Evolutionary conservation across 2,329 filamentous ascomycete species (phyloP).

Genomic region (Colletotrichum spaethianum): DNA sequence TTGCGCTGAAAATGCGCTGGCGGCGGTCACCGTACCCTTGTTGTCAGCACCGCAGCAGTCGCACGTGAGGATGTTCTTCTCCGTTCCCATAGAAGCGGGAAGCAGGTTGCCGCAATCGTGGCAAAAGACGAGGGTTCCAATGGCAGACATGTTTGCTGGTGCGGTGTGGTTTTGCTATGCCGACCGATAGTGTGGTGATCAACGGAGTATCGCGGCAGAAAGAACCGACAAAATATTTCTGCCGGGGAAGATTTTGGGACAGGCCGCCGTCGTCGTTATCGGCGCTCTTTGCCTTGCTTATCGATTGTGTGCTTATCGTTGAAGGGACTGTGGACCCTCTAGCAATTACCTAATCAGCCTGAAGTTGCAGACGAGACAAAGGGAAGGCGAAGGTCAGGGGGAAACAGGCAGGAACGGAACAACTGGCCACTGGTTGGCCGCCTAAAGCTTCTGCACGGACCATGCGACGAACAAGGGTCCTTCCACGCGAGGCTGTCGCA

Average conservation of each 20-base stretch:
- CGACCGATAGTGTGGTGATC: constrained; percentile 26
- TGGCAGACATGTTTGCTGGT: constrained; percentile 79
- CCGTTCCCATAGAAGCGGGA: constrained; percentile 82
- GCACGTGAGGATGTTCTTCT: constrained; percentile 83
- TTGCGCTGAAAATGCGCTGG: background rate
- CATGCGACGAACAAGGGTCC: constrained; percentile 37
- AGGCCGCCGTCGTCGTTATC: constrained; percentile 9
- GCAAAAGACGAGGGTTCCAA: constrained; percentile 94
- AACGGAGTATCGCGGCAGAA: constrained; percentile 4
- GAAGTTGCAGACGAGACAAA: background rate
- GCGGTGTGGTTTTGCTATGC: constrained; percentile 34
- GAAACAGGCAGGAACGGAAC: constrained; percentile 34
- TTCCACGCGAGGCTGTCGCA: constrained; percentile 43
- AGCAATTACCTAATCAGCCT: constrained; percentile 9
- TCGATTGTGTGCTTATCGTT: background rate
- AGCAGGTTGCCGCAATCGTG: constrained; percentile 92
- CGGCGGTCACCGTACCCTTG: constrained; percentile 72
- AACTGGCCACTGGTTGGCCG: constrained; percentile 38
- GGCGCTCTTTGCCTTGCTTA: background rate
- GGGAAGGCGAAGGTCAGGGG: constrained; percentile 16
- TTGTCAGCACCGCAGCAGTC: constrained; percentile 89
- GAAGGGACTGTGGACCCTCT: background rate
- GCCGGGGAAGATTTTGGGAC: constrained; percentile 29
- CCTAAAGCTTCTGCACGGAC: constrained; percentile 40
- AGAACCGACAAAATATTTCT: constrained; percentile 39